Evolutionary conservation across 2,329 filamentous ascomycete species (phyloP).

Genomic region (Aspergillus sergii): DNA sequence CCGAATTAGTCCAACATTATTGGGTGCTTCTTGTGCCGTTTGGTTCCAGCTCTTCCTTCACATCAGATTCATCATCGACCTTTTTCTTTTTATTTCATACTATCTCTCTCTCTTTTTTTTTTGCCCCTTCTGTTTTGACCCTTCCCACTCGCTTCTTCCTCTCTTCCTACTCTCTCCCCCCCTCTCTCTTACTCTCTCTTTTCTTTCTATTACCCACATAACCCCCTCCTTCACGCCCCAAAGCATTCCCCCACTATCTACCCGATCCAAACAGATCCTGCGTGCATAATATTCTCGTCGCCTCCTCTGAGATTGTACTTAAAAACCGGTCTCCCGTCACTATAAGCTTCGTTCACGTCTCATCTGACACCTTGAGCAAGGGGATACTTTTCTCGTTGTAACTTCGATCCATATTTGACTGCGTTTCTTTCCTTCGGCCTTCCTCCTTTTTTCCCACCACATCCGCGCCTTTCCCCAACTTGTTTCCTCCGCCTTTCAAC

Average conservation of each 20-base stretch:
- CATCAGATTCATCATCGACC: conserved; percentile 13
- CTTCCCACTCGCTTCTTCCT: conserved; percentile 16
- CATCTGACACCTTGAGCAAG: not conserved
- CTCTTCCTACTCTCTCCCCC: not conserved
- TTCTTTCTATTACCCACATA: conserved; percentile 14
- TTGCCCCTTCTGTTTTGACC: not conserved
- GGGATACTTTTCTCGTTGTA: not conserved
- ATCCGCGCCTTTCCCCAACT: not conserved
- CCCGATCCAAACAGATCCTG: not conserved
- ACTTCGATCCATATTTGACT: not conserved
- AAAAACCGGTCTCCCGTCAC: not conserved
- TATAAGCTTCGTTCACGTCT: not conserved
- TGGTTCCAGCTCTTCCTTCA: conserved; percentile 10
- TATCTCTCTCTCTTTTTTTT: not conserved
- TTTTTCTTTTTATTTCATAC: not conserved
- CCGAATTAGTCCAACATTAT: conserved; percentile 11
- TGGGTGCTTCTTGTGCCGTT: conserved; percentile 18
- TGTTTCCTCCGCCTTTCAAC: conserved; percentile 2
- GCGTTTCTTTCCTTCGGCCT: not conserved
- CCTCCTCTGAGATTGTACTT: not conserved
- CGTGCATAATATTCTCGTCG: not conserved
- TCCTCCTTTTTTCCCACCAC: not conserved
- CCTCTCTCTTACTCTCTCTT: conserved; percentile 14
- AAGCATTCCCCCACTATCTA: conserved; percentile 15
- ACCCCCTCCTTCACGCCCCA: conserved; percentile 21